phyloP scores from a whole-genome alignment of 768 basidiomycete species.

The Rhizopogon vulgaris region DNA sequence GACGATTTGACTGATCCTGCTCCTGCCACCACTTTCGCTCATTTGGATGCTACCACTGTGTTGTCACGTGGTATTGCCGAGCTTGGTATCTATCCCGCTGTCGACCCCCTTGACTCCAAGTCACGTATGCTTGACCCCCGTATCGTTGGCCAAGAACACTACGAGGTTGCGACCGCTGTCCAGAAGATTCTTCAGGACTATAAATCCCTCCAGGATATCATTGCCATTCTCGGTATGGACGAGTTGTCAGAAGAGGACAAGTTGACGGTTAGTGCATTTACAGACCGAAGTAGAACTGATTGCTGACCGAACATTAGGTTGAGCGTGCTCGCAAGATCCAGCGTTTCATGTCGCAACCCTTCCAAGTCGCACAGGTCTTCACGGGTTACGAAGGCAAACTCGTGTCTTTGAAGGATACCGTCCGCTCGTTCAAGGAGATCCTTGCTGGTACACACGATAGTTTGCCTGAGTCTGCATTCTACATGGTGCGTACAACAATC shows the following conservation, averaged over 20 bases:
- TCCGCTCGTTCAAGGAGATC: slow-evolving; percentile 98
- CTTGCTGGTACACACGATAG: slow-evolving; percentile 82
- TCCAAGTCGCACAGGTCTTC: slow-evolving; percentile 99
- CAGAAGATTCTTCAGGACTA: slow-evolving; percentile 98
- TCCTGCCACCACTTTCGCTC: slow-evolving; percentile 98
- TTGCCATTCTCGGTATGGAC: slow-evolving; percentile 99
- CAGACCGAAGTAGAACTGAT: neutral
- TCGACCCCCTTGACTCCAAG: slow-evolving; percentile 99
- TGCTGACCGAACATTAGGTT: slow-evolving; percentile 45
- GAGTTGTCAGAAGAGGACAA: slow-evolving; percentile 99
- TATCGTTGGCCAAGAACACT: slow-evolving; percentile 94
- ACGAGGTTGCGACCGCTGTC: slow-evolving; percentile 91
- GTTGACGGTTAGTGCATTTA: slow-evolving; percentile 65
- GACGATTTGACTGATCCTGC: slow-evolving; percentile 99
- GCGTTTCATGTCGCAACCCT: slow-evolving; percentile 99
- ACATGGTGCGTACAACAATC: slow-evolving; percentile 57
- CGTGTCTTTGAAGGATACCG: slow-evolving; percentile 91
- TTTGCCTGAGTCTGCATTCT: slow-evolving; percentile 95
- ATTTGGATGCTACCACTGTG: slow-evolving; percentile 99
- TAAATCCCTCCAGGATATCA: slow-evolving; percentile 98
- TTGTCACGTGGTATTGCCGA: slow-evolving; percentile 99
- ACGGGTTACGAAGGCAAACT: slow-evolving; percentile 99
- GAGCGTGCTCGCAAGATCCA: slow-evolving; percentile 98
- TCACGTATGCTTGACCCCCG: slow-evolving; percentile 99
- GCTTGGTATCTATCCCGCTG: slow-evolving; percentile 99